Conservation (phyloP, 257 asterid species). For the Ajuga chamaepitys region DNA sequence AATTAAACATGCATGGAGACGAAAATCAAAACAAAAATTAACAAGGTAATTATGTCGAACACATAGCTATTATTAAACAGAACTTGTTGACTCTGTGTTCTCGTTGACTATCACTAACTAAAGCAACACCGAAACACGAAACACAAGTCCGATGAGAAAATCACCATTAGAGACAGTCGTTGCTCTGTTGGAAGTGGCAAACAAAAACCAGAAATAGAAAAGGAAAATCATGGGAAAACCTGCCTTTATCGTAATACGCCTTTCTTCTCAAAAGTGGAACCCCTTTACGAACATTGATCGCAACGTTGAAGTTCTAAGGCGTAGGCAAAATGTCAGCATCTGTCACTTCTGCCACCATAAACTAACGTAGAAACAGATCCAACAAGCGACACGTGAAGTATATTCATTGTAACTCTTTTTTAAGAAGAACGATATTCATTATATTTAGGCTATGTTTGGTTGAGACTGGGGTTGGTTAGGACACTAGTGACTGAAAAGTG, state of each 20-base stretch:
- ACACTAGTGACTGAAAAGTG: too few species aligned
- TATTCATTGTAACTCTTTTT: too few species aligned
- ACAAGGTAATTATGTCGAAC: not conserved
- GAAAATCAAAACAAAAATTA: not conserved
- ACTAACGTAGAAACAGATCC: not conserved
- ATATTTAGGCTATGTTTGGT: too few species aligned
- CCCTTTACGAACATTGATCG: constrained; percentile 11
- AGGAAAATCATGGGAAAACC: constrained; percentile 5
- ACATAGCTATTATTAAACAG: not conserved
- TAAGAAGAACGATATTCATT: too few species aligned
- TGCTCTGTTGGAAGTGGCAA: not conserved
- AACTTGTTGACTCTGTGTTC: not conserved
- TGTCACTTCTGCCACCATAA: not conserved
- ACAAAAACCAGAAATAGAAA: not conserved
- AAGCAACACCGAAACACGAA: not conserved
- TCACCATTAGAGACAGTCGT: not conserved
- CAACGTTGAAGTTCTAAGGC: not conserved
- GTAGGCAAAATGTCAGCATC: not conserved
- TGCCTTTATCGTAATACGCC: not conserved
- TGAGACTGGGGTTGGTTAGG: too few species aligned
- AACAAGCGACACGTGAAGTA: constrained; percentile 12
- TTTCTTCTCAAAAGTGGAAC: constrained; percentile 9
- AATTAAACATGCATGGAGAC: constrained; percentile 5
- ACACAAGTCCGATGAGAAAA: not conserved
- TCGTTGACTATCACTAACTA: not conserved